Evolutionary conservation across 371 early-diverging fungal species (phyloP).

Genomic region (Lichtheimia hyalospora): DNA sequence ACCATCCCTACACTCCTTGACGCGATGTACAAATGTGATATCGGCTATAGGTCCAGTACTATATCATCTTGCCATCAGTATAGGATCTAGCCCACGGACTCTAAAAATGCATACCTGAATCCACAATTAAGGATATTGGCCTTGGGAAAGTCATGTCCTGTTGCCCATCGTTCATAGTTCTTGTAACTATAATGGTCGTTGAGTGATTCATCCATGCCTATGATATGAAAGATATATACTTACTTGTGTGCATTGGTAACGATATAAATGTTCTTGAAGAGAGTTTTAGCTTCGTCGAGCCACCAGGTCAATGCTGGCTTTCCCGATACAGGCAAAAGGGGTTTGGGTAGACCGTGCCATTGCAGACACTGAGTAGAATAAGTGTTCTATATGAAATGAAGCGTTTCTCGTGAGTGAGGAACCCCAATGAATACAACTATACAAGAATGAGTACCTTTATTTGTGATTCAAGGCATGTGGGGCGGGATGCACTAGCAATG

Average conservation of each 20-base stretch:
- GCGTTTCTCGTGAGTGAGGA: no score
- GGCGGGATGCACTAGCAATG: background rate
- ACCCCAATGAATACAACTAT: no score
- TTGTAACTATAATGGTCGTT: constrained; percentile 29
- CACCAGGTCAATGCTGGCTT: constrained; percentile 42
- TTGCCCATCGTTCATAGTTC: constrained; percentile 49
- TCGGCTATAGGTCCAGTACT: constrained; percentile 39
- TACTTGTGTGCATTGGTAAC: constrained; percentile 52
- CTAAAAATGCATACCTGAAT: constrained; percentile 27
- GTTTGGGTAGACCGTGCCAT: constrained; percentile 39
- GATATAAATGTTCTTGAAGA: constrained; percentile 31
- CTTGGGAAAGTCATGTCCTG: constrained; percentile 31
- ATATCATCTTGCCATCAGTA: no score
- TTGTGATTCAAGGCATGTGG: background rate
- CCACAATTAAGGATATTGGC: constrained; percentile 42
- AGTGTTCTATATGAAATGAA: background rate
- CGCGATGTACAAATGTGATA: constrained; percentile 39
- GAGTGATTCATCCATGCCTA: background rate
- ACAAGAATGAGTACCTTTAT: background rate
- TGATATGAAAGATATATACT: background rate
- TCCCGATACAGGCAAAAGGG: constrained; percentile 44
- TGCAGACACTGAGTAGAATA: background rate
- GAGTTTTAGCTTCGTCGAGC: constrained; percentile 23
- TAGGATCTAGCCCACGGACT: no score
- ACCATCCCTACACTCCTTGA: constrained; percentile 20